These are phyloP conservation scores for Dalbergia cultrata DNA, from an alignment of 306 rosid genomes.

Conservation along the genomic window DNA sequence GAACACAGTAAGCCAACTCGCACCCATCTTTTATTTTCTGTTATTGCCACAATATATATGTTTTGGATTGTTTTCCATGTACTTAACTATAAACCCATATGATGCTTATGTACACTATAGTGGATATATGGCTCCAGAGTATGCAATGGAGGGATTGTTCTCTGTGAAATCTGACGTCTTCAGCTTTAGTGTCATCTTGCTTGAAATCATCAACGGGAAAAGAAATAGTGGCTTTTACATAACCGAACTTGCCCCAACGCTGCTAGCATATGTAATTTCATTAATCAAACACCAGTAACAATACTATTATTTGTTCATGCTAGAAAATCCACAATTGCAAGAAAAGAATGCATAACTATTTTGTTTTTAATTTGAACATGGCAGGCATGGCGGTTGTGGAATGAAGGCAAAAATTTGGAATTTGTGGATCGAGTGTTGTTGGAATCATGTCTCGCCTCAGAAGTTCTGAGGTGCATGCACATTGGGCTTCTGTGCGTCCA, in stretches of 20 bases:
- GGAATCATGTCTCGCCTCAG: slow-evolving; percentile 34
- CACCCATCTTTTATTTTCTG: not conserved
- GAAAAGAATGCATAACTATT: not conserved
- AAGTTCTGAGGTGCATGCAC: slow-evolving; percentile 55
- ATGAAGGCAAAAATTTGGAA: slow-evolving; percentile 54
- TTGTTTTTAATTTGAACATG: not conserved
- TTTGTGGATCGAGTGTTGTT: slow-evolving; percentile 55
- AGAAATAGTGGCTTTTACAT: slow-evolving; percentile 56
- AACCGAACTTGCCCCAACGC: slow-evolving; percentile 53
- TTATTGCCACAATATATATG: not conserved
- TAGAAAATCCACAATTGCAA: not conserved
- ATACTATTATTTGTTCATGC: not conserved
- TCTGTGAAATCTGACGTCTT: slow-evolving; percentile 67
- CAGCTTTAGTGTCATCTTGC: slow-evolving; percentile 70
- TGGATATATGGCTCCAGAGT: slow-evolving; percentile 73
- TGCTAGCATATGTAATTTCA: slow-evolving; percentile 62
- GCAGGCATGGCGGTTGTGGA: slow-evolving; percentile 67
- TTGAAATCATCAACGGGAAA: slow-evolving; percentile 64
- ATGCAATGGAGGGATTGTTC: slow-evolving; percentile 70
- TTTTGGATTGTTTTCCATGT: not conserved
- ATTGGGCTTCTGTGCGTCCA: slow-evolving; percentile 71
- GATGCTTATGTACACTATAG: slow-evolving; percentile 40
- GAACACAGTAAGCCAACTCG: slow-evolving; percentile 60
- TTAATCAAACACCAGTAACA: not conserved
- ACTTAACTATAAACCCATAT: not conserved